Evolutionary conservation across 1,139 yeast genomes (phyloP), one percentile per base, ranked within the genome.

Genomic region (Suhomyces chickasaworum): DNA sequence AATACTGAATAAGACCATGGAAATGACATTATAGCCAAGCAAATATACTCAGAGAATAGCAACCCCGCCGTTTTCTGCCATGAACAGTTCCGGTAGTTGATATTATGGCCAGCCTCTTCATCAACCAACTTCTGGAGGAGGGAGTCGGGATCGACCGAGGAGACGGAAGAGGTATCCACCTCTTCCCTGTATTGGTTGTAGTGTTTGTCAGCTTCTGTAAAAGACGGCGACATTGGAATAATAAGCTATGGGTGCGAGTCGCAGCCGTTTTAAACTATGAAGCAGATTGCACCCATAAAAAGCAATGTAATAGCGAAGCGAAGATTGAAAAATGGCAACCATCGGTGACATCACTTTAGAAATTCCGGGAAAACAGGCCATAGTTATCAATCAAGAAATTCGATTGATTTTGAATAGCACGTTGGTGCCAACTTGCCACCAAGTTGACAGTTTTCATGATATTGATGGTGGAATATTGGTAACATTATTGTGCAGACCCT

Each of bases 1-100:
- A 81, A 64, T 2, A 80, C 81, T 1, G 84, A 77, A 56, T 77
- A 81, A 6, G 84, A 77, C 84, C 84, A 79, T 0, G 86, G 86
- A 57, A 81, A 81, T 16, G 84, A 78, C 78, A 81, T 73, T 49
- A 80, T 80, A 9, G 86, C 86, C 50, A 81, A 66, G 55, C 84
- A 81, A 32, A 81, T 79, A 60, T 81, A 81, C 59, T 81, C 86
- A 4, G 83, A 77, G 50, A 81, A 78, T 44, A 81, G 63, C 37
- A 81, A 67, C 6, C 83, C 83, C 0, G 84, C 81, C 0, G 85
- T 79, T 52, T 72, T 76, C 50, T 73, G 77, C 84, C 84, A 78
- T 23, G 83, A 75, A 52, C 84, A 78, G 37, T 77, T 67, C 45
- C 79, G 63, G 53, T 78, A 80, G 60, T 78, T 72, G 61, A 79